Base-by-base conservation (phyloP, 495 filamentous ascomycete genomes). In the Hyaloscypha finlandica region DNA sequence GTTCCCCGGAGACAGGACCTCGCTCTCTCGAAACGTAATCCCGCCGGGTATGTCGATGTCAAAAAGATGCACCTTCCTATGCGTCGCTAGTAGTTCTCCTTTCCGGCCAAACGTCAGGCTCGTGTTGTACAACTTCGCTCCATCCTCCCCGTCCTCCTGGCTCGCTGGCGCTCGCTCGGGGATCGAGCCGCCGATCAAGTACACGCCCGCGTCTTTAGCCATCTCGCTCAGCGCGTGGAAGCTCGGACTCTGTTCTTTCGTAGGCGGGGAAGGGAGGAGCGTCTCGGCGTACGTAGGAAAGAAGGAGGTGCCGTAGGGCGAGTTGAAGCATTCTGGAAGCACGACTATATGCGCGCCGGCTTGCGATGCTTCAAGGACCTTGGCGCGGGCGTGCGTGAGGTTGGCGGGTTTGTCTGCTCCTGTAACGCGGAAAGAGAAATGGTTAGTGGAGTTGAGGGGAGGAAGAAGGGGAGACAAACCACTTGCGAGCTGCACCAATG, bases 1-100 rank as follows among this genome's bases (percentile, higher is more conserved):
- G 77, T 92, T 87, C 0, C 95, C 95, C 0, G 95, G 90, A 1
- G 83, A 88, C 22, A 99, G 83, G 8, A 97, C 92, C 57, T 97
- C 93, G 61, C 87, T 91, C 78, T 99, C 95, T 66, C 85, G 86
- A 81, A 99, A 99, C 16, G 74, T 88, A 76, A 99, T 97, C 76
- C 92, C 92, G 33, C 92, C 94, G 2, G 95, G 95, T 72, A 99
- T 99, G 76, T 94, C 90, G 72, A 99, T 99, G 80, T 99, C 95
- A 80, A 99, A 99, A n/a, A 99, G 84, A 75, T 99, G 95, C 22
- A 95, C 86, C 77, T 99, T 99, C 68, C 95, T 87, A 74, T 99
- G 94, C 3, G 86, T 91, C 4, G 88, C 92, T 11, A 98, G 83
- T n/a, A 97, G 81, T 9, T 82, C 75, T 1, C 95, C 95, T 1